Percentiles rank a stretch among this genome's conserved stretches.
Conservation (phyloP, 2,329 filamentous ascomycete species). For the Apiospora aurea region DNA sequence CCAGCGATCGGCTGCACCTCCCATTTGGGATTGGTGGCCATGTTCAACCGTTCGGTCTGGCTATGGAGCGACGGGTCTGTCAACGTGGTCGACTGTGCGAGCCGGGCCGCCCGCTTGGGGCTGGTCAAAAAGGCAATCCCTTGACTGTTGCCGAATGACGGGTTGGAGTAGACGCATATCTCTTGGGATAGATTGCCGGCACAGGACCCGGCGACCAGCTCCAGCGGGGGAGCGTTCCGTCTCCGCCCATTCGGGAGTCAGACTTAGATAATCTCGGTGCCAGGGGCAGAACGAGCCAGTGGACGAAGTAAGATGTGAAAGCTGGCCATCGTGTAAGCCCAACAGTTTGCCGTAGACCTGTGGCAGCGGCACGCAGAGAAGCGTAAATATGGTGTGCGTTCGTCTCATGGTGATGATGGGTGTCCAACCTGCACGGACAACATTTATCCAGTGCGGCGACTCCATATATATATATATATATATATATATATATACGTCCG, state of each 20-base stretch:
- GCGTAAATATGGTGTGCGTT: background rate
- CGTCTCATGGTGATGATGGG: background rate
- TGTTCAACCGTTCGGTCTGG: constrained; percentile 39
- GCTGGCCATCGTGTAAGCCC: background rate
- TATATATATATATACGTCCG: too few relatives aligned
- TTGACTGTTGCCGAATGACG: constrained; percentile 44
- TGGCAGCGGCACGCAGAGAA: background rate
- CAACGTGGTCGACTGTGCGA: constrained; percentile 41
- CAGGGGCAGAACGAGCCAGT: background rate
- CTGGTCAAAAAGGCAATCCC: constrained; percentile 50
- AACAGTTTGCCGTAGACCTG: background rate
- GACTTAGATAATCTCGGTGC: background rate
- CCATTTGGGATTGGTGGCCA: constrained; percentile 37
- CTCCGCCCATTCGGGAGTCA: background rate
- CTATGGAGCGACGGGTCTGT: constrained; percentile 30
- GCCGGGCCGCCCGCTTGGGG: constrained; percentile 39
- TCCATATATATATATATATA: too few relatives aligned
- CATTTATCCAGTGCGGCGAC: background rate
- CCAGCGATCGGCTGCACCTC: constrained; percentile 45
- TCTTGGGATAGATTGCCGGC: constrained; percentile 24
- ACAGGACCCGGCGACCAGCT: background rate
- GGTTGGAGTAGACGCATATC: constrained; percentile 47
- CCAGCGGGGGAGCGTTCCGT: background rate
- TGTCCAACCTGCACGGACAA: background rate
- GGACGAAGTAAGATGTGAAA: background rate